Percentiles rank a stretch among this genome's conserved stretches.
Evolutionary conservation across 257 asterid species (phyloP).

Genomic region (Agastache rugosa): DNA sequence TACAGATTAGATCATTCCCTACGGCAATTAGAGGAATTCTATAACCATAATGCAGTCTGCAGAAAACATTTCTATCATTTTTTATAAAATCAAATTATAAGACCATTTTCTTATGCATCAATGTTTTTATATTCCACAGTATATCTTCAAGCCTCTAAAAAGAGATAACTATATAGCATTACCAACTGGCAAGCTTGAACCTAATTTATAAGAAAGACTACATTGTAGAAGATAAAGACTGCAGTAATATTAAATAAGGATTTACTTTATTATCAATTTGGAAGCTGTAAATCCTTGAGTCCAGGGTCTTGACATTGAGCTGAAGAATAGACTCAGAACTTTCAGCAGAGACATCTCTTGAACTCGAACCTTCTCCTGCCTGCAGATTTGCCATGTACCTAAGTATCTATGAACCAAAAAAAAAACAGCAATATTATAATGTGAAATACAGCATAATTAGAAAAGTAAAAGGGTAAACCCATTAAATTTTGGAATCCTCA

Average conservation of each 20-base stretch:
- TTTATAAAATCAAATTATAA: background rate
- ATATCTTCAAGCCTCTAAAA: background rate
- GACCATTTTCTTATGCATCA: background rate
- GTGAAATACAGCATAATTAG: background rate
- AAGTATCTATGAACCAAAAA: slow-evolving; percentile 31
- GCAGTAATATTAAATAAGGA: slow-evolving; percentile 13
- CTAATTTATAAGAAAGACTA: background rate
- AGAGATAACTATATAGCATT: background rate
- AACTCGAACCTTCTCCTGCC: slow-evolving; percentile 53
- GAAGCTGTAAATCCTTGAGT: slow-evolving; percentile 62
- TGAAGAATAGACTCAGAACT: slow-evolving; percentile 58
- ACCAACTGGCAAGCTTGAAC: background rate
- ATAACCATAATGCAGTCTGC: slow-evolving; percentile 22
- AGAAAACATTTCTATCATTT: slow-evolving; percentile 15
- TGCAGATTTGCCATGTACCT: slow-evolving; percentile 67
- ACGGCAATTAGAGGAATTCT: background rate
- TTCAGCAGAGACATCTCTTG: slow-evolving; percentile 49
- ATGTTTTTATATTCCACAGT: slow-evolving; percentile 1
- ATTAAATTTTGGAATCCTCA: background rate
- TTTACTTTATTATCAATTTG: slow-evolving; percentile 68
- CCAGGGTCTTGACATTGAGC: slow-evolving; percentile 82
- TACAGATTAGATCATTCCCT: slow-evolving; percentile 19
- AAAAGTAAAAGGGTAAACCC: background rate
- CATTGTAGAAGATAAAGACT: slow-evolving; percentile 8
- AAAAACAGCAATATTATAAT: background rate